Base-by-base conservation (phyloP, 2,329 filamentous ascomycete species). In the Neonectria hederae region DNA sequence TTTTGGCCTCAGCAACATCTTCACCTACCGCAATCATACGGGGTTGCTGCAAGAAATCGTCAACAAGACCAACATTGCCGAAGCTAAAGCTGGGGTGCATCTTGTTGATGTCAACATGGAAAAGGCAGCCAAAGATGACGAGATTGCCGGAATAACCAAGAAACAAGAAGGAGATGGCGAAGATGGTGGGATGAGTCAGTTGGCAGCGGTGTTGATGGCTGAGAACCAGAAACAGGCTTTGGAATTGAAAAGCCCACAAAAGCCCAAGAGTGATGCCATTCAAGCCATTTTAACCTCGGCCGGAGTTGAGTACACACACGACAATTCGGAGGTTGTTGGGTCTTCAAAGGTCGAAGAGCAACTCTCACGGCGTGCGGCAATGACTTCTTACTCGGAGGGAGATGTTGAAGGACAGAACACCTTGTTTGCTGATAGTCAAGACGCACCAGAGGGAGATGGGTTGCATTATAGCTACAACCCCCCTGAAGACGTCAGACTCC, bases 31-130 rank as follows among this genome's bases (percentile, higher is more conserved):
- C 67, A 87, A 89, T 52, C 88, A 94, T 69, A 92, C 92, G 64
- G 87, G 97, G 13, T 85, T 97, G 14, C 85, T 98, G 5, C 88
- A 92, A n/a, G 93, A 97, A 60, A 98, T 99, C 70, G 93, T 99
- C 72, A 97, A 98, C 82, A 97, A 97, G 79, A 98, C 96, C 28
- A 99, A 99, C 74, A 90, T 99, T 55, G 96, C 96, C 4, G 96
- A 99, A 80, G 93, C 93, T 45, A 92, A 90, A 75, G 93, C 92
- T 0, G 95, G 94, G 0, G 91, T 98, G 10, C 86, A 88, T 28
- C 88, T 97, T 30, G 84, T 90, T n/a, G 90, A 92, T 58, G 85
- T 97, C 19, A 89, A 97, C 64, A 83, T 92, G 72, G 86, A 90
- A 17, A 83, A 88, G 65, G 86, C 85, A 0, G 83, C 82, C 6